Percentiles rank a stretch among this genome's conserved stretches.
phyloP scores from a whole-genome alignment of 202 grass and related monocot genomes.

The Carex arenaria region DNA sequence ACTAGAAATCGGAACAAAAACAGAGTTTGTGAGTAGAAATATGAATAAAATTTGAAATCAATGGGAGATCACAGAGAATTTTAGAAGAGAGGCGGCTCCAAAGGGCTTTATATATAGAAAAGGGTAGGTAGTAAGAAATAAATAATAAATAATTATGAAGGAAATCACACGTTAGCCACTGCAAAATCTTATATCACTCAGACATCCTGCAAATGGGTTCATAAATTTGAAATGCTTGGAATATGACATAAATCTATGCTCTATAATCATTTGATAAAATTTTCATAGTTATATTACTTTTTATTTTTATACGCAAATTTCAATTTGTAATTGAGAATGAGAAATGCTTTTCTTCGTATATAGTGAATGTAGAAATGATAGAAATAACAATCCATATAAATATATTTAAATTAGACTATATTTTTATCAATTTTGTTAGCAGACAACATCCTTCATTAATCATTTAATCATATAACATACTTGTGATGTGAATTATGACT shows the following conservation, averaged over 20 bases:
- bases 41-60: background rate
- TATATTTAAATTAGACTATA: background rate
- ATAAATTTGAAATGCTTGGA: background rate
- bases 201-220: background rate
- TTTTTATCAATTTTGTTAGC: background rate
- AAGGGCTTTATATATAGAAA: background rate
- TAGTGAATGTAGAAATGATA: background rate
- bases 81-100: slow-evolving; percentile 12
- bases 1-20: background rate
- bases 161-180: background rate
- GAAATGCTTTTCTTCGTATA: background rate
- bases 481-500: background rate
- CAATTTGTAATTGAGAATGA: background rate
- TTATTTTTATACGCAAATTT: background rate
- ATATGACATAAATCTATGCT: background rate
- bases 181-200: background rate
- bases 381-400: background rate
- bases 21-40: background rate
- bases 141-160: background rate
- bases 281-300: background rate
- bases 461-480: background rate
- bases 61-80: background rate
- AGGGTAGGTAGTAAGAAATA: background rate
- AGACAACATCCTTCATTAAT: background rate
- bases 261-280: background rate